phyloP scores from a whole-genome alignment of 495 filamentous ascomycete genomes.

The Jackrogersella minutella region DNA sequence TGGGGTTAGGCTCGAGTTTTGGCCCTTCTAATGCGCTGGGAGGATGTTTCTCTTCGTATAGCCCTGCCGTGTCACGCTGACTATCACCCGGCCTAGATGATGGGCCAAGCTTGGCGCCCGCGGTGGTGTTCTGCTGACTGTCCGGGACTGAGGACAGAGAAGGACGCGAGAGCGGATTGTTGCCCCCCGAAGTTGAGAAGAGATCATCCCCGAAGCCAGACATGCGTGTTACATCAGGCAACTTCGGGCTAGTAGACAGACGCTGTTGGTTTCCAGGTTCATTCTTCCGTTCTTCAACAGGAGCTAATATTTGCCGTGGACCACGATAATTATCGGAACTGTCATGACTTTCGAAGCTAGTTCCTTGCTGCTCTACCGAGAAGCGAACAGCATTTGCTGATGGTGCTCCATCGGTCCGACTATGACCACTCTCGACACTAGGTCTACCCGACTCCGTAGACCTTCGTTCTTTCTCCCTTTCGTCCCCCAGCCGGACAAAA shows the following conservation, averaged over 20 bases:
- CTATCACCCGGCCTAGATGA: not conserved
- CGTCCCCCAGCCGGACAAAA: slow-evolving; percentile 79
- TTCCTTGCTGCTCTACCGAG: slow-evolving; percentile 30
- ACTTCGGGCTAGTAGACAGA: slow-evolving; percentile 58
- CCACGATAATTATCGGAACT: slow-evolving; percentile 44
- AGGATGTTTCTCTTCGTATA: slow-evolving; percentile 22
- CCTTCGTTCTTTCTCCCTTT: slow-evolving; percentile 63
- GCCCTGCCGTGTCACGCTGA: slow-evolving; percentile 11
- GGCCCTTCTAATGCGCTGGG: slow-evolving; percentile 28
- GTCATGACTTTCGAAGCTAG: slow-evolving; percentile 43
- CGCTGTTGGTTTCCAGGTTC: slow-evolving; percentile 37
- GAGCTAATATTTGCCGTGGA: slow-evolving; percentile 54
- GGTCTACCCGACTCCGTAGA: slow-evolving; percentile 61
- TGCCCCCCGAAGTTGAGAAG: slow-evolving; percentile 43
- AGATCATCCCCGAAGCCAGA: slow-evolving; percentile 68
- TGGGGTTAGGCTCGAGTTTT: slow-evolving; percentile 32
- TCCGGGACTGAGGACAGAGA: slow-evolving; percentile 15
- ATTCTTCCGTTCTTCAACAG: slow-evolving; percentile 66
- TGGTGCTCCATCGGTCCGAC: slow-evolving; percentile 16
- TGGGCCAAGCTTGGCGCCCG: slow-evolving; percentile 5
- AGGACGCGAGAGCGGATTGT: slow-evolving; percentile 4
- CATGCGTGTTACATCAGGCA: slow-evolving; percentile 71
- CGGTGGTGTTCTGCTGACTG: not conserved
- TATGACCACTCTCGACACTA: slow-evolving; percentile 51
- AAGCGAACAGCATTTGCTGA: slow-evolving; percentile 7